Evolutionary conservation across 257 asterid species (phyloP).

Genomic region (Hygrophila difformis): DNA sequence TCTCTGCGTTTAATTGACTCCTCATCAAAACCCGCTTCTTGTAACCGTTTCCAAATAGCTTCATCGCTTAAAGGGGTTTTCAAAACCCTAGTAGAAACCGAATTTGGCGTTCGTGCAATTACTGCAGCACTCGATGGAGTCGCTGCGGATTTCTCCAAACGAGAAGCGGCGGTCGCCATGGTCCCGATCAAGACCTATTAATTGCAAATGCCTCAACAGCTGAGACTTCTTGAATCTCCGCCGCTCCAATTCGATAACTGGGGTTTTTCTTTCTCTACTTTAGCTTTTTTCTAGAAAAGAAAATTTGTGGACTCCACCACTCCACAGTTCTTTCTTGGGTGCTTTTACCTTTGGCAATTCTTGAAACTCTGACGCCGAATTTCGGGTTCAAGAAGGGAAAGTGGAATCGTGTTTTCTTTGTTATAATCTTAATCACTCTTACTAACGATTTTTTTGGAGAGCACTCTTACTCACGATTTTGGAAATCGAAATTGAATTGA

Average conservation of each 20-base stretch:
- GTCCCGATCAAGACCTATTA: conserved; percentile 12
- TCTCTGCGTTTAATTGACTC: conserved; percentile 88
- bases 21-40: conserved; percentile 90
- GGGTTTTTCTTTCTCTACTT: neutral
- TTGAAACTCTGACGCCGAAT: conserved; percentile 19
- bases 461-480: no score
- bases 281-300: conserved; percentile 5
- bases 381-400: neutral
- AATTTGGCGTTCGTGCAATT: conserved; percentile 28
- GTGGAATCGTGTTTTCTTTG: neutral
- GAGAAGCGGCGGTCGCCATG: conserved; percentile 43
- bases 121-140: conserved; percentile 40
- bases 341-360: conserved; percentile 6
- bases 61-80: conserved; percentile 70
- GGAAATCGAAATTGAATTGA: conserved; percentile 13
- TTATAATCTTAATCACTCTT: neutral
- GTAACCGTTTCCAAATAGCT: conserved; percentile 67
- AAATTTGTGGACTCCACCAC: conserved; percentile 31
- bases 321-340: neutral
- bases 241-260: conserved; percentile 10
- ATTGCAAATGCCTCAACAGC: conserved; percentile 7
- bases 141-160: conserved; percentile 42
- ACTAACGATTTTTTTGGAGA: no score
- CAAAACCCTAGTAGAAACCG: conserved; percentile 47
- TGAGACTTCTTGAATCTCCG: conserved; percentile 5